Percentiles rank a stretch among this genome's conserved stretches.
These are phyloP conservation scores for Backusella sp. DNA, from an alignment of 192 early-diverging fungal genomes.

Conservation along the genomic window DNA sequence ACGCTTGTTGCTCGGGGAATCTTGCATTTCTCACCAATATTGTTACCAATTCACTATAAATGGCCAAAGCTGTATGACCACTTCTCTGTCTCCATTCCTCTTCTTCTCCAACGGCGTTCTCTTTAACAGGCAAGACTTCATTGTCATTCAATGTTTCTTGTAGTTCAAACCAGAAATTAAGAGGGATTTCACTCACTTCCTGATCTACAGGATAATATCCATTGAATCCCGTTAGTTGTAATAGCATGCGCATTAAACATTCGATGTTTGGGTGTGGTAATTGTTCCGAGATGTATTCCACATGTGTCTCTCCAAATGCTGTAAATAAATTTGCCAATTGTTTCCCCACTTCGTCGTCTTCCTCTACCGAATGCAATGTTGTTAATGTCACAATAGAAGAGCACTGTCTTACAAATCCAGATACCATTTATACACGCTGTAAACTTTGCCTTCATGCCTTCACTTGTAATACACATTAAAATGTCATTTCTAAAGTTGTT, in stretches of 20 bases:
- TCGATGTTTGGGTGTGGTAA: slow-evolving; percentile 45
- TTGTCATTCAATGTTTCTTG: slow-evolving; percentile 68
- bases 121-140: slow-evolving; percentile 31
- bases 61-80: slow-evolving; percentile 36
- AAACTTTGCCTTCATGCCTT: slow-evolving; percentile 43
- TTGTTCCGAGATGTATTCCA: slow-evolving; percentile 47
- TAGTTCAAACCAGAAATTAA: slow-evolving; percentile 72
- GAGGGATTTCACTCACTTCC: slow-evolving; percentile 65
- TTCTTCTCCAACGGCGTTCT: background rate
- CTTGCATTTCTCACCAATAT: slow-evolving; percentile 57
- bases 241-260: slow-evolving; percentile 49
- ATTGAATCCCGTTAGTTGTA: slow-evolving; percentile 67
- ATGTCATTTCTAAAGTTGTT: slow-evolving; percentile 43
- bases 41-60: slow-evolving; percentile 53
- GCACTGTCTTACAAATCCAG: too few relatives aligned
- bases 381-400: background rate
- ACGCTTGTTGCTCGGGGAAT: slow-evolving; percentile 53
- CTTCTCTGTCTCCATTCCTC: slow-evolving; percentile 17
- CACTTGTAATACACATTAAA: slow-evolving; percentile 48
- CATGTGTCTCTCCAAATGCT: slow-evolving; percentile 56
- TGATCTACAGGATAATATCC: slow-evolving; percentile 70
- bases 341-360: slow-evolving; percentile 48
- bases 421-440: slow-evolving; percentile 39
- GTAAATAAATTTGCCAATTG: slow-evolving; percentile 50
- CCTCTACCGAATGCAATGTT: slow-evolving; percentile 27